phyloP scores from a whole-genome alignment of 2,329 filamentous ascomycete genomes.

The Aspergillus pseudoterreus region DNA sequence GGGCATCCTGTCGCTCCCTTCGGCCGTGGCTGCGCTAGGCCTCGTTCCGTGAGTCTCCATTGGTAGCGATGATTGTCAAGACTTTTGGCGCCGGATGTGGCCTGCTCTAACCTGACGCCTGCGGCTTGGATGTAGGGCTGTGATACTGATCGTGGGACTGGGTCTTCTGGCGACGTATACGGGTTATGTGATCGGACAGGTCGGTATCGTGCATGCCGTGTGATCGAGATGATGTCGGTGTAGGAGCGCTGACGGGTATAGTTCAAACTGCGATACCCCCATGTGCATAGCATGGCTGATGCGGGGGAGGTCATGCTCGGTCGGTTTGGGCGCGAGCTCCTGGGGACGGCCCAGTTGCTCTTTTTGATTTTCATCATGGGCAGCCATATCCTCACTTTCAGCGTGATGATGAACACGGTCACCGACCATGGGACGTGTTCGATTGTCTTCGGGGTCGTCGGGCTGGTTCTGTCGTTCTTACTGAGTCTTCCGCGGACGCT shows the following conservation, averaged over 20 bases:
- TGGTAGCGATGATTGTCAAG: background rate
- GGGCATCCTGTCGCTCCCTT: slow-evolving; percentile 52
- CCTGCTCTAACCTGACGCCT: background rate
- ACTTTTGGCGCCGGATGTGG: background rate
- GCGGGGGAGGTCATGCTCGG: slow-evolving; percentile 60
- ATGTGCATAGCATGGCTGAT: slow-evolving; percentile 63
- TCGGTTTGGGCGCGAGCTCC: slow-evolving; percentile 56
- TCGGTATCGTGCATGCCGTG: too few species aligned
- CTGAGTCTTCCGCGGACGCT: slow-evolving; percentile 59
- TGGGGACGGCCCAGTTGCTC: slow-evolving; percentile 58
- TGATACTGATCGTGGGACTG: slow-evolving; percentile 47
- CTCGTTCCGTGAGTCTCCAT: slow-evolving; percentile 42
- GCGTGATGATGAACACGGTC: slow-evolving; percentile 61
- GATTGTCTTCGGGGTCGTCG: slow-evolving; percentile 57
- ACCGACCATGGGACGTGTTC: slow-evolving; percentile 58
- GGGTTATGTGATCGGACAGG: slow-evolving; percentile 54
- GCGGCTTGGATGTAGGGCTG: background rate
- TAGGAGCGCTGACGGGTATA: background rate
- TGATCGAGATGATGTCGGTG: background rate
- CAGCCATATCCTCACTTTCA: slow-evolving; percentile 64
- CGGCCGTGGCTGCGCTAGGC: slow-evolving; percentile 48
- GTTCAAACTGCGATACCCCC: slow-evolving; percentile 52
- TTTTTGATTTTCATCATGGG: slow-evolving; percentile 64
- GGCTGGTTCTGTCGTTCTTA: slow-evolving; percentile 53
- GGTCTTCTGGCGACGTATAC: slow-evolving; percentile 55